Evolutionary conservation across 495 filamentous ascomycete genomes (phyloP).

Genomic region (Penicillium psychrofluorescens): DNA sequence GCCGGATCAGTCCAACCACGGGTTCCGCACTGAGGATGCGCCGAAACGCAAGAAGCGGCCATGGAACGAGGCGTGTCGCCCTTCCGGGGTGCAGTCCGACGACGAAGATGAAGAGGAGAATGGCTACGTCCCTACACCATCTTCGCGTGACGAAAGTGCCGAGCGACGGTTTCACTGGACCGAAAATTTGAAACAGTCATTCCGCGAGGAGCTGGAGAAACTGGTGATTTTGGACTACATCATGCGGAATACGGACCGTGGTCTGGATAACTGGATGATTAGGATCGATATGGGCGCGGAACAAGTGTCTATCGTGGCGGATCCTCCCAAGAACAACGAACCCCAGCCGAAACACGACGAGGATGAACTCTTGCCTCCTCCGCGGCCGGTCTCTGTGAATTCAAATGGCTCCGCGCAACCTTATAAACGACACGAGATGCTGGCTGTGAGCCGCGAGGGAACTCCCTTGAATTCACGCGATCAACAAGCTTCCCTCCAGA

Average conservation of each 20-base stretch:
- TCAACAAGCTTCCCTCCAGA: conserved; percentile 54
- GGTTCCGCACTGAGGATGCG: conserved; percentile 63
- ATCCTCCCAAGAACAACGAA: conserved; percentile 63
- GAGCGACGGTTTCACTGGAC: conserved; percentile 75
- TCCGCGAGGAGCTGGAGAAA: conserved; percentile 93
- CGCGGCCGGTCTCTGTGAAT: conserved; percentile 49
- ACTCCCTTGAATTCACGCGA: conserved; percentile 41
- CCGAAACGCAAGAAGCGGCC: conserved; percentile 63
- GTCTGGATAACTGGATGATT: conserved; percentile 99
- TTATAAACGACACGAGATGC: conserved; percentile 81
- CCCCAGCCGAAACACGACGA: conserved; percentile 33
- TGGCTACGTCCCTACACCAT: conserved; percentile 34
- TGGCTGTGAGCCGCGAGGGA: conserved; percentile 56
- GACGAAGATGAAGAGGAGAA: conserved; percentile 69
- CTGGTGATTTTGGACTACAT: conserved; percentile 97
- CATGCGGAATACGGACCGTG: conserved; percentile 97
- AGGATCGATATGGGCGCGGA: conserved; percentile 81
- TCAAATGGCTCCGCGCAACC: conserved; percentile 49
- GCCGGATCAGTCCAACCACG: conserved; percentile 87
- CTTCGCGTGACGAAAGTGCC: conserved; percentile 38
- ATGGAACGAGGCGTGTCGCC: conserved; percentile 84
- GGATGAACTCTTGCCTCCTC: conserved; percentile 46
- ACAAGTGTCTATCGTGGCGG: conserved; percentile 75
- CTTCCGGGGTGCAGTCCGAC: conserved; percentile 55
- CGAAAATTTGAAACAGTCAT: conserved; percentile 78